phyloP scores from a whole-genome alignment of 192 early-diverging fungal genomes.

The Spizellomyces sp. region DNA sequence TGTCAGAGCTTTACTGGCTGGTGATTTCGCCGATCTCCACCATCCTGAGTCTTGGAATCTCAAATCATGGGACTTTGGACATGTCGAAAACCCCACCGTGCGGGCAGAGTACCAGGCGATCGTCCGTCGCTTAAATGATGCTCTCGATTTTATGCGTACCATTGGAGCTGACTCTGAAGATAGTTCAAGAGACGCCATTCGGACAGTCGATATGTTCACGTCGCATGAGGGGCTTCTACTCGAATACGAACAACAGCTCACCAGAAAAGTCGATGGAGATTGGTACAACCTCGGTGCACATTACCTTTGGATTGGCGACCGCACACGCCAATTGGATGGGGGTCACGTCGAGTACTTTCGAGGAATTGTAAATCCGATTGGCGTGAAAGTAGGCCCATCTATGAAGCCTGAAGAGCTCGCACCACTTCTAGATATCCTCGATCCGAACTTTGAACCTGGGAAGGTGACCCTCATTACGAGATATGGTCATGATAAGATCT shows the following conservation, averaged over 20 bases:
- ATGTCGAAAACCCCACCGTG: slow-evolving; percentile 79
- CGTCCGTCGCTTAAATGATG: slow-evolving; percentile 82
- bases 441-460: slow-evolving; percentile 78
- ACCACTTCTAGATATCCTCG: slow-evolving; percentile 80
- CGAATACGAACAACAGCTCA: slow-evolving; percentile 89
- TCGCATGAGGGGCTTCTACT: slow-evolving; percentile 96
- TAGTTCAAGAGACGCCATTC: slow-evolving; percentile 48
- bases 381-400: slow-evolving; percentile 92
- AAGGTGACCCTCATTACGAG: slow-evolving; percentile 96
- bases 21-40: slow-evolving; percentile 92
- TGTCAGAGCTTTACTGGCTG: slow-evolving; percentile 78
- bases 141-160: slow-evolving; percentile 92
- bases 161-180: slow-evolving; percentile 79
- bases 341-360: slow-evolving; percentile 97
- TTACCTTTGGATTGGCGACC: slow-evolving; percentile 98
- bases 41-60: slow-evolving; percentile 71
- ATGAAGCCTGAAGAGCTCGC: slow-evolving; percentile 87
- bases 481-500: slow-evolving; percentile 87
- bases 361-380: slow-evolving; percentile 96
- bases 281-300: slow-evolving; percentile 92
- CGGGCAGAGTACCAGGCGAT: slow-evolving; percentile 88
- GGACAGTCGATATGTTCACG: slow-evolving; percentile 85
- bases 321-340: slow-evolving; percentile 92
- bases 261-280: slow-evolving; percentile 55
- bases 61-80: slow-evolving; percentile 81